A percentile compares a stretch with the other conserved stretches of the same genome.
Evolutionary conservation across 139 green algal species (phyloP).

Genomic region (Yamagishiella unicocca): DNA sequence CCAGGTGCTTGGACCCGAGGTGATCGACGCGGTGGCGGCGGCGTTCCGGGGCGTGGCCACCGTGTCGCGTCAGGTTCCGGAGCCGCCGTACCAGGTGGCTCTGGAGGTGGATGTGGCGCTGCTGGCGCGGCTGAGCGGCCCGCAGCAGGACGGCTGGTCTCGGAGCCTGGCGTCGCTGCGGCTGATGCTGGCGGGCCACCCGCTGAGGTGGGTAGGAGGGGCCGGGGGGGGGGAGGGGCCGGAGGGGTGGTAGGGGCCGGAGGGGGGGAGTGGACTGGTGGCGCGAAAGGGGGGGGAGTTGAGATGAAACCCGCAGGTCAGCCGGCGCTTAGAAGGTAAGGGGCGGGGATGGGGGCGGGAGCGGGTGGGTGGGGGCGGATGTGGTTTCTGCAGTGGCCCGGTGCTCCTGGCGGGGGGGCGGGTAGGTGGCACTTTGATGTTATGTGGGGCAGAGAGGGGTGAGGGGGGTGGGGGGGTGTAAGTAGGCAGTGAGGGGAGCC

Average conservation of each 20-base stretch:
- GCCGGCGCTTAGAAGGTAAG: too few relatives aligned
- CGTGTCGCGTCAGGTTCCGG: background rate
- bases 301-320: too few relatives aligned
- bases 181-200: constrained; percentile 42
- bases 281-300: too few relatives aligned
- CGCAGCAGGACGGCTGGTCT: constrained; percentile 36
- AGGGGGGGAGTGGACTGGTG: too few relatives aligned
- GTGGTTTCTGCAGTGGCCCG: too few relatives aligned
- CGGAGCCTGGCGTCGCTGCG: constrained; percentile 18
- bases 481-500: too few relatives aligned
- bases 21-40: constrained; percentile 18
- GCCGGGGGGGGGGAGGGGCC: background rate
- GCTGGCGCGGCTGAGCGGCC: constrained; percentile 5
- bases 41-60: constrained; percentile 11
- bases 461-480: too few relatives aligned
- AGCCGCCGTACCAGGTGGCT: constrained; percentile 15
- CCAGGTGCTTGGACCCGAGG: constrained; percentile 25
- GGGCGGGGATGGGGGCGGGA: too few relatives aligned
- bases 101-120: constrained; percentile 30
- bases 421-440: too few relatives aligned
- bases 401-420: too few relatives aligned
- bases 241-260: background rate
- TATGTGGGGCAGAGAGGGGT: background rate
- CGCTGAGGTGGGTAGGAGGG: background rate
- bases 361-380: too few relatives aligned